A percentile compares a stretch with the other conserved stretches of the same genome.
These are phyloP conservation scores for Hemileccinum impolitum DNA, from an alignment of 768 basidiomycete species.

Conservation along the genomic window DNA sequence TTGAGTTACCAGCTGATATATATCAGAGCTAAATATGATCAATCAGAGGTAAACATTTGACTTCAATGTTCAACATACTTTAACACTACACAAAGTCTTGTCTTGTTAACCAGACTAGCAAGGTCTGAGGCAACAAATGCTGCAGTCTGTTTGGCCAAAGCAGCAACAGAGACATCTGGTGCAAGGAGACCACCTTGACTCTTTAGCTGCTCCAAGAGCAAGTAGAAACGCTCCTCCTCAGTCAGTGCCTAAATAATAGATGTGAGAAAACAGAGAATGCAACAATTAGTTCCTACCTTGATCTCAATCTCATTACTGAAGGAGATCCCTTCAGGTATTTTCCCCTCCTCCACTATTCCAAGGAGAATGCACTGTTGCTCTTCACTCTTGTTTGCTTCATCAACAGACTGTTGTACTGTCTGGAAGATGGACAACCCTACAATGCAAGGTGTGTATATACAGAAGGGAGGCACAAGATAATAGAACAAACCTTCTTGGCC, in stretches of 20 bases:
- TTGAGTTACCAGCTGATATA: conserved; percentile 6
- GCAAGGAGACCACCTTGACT: conserved; percentile 44
- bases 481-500: conserved; percentile 51
- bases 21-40: conserved; percentile 2
- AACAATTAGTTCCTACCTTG: conserved; percentile 45
- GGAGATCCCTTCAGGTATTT: conserved; percentile 58
- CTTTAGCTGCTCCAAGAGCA: conserved; percentile 44
- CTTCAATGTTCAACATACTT: conserved; percentile 12
- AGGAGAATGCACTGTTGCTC: conserved; percentile 74
- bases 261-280: not conserved
- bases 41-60: not conserved
- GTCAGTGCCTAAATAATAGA: conserved; percentile 60
- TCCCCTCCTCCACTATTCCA: conserved; percentile 66
- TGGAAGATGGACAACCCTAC: conserved; percentile 59
- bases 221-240: conserved; percentile 66
- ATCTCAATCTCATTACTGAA: conserved; percentile 87
- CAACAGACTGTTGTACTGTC: conserved; percentile 61
- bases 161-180: conserved; percentile 73
- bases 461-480: not conserved
- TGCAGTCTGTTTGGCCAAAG: conserved; percentile 83
- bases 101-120: conserved; percentile 58
- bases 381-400: conserved; percentile 51
- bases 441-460: not conserved
- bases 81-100: conserved; percentile 45
- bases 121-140: conserved; percentile 85